Evolutionary conservation across 495 filamentous ascomycete species (phyloP), one percentile per base, ranked within the genome.

Genomic region (Jackrogersella minutella): DNA sequence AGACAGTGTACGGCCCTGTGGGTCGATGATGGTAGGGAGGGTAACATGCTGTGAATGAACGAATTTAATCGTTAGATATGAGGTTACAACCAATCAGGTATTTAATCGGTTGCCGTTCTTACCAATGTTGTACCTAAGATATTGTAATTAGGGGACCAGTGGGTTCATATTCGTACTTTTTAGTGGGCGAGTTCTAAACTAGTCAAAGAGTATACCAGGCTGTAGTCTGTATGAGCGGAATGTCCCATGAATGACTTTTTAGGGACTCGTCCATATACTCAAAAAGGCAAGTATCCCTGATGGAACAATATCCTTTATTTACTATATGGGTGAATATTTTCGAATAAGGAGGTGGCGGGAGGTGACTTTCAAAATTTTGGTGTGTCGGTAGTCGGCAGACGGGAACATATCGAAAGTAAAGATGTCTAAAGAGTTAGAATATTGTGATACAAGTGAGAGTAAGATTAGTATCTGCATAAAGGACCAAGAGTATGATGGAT

Each of bases 401-500:
- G 47, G 10, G 37, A 11, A 54, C 55, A 4, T 19, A 31, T 50
- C 17, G 30, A 55, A 8, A 53, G 26, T 53, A 52, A n/a, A 46
- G 31, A 52, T 14, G 30, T 1, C n/a, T 40, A 52, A 41, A 21
- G 54, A 30, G 28, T n/a, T 39, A 37, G 62, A 43, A 55, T 39
- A 55, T 47, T 22, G 47, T 24, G 59, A 46, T 24, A 39, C 33
- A 55, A 21, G 52, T 19, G 19, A 68, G 41, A 59, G 55, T 64
- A 69, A 64, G 54, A 69, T 69, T 69, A 61, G 26, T 16, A 69
- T 64, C 66, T 60, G 56, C 66, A 64, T 50, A 36, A 46, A 26
- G 43, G 43, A 69, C 55, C 54, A 56, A 37, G 41, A 51, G 22
- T 43, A 37, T 30, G 24, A 26, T 59, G 24, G 39, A 64, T 60